A percentile compares a stretch with the other conserved stretches of the same genome.
Evolutionary conservation across 306 rosid genomes (phyloP).

Genomic region (Medicago lupulina): DNA sequence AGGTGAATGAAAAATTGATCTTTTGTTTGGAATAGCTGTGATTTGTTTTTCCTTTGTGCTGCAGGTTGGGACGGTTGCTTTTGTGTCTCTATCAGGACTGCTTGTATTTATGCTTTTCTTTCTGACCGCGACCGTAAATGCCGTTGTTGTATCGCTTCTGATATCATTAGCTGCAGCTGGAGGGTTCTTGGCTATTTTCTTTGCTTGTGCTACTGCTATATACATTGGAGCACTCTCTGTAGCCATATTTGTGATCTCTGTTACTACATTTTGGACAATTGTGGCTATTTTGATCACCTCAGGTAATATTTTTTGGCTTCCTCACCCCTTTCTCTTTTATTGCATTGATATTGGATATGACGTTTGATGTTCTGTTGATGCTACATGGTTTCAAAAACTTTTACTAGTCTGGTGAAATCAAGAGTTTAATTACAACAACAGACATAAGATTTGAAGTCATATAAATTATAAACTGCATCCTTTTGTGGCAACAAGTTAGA

Average conservation of each 20-base stretch:
- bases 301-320: conserved; percentile 57
- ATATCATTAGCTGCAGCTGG: conserved; percentile 89
- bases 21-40: conserved; percentile 8
- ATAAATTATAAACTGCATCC: conserved; percentile 26
- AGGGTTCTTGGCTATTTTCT: conserved; percentile 93
- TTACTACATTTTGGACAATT: conserved; percentile 62
- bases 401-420: conserved; percentile 21
- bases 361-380: conserved; percentile 33
- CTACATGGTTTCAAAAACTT: conserved; percentile 10
- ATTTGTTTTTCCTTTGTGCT: conserved; percentile 35
- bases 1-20: neutral
- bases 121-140: conserved; percentile 81
- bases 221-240: conserved; percentile 81
- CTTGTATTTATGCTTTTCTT: conserved; percentile 86
- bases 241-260: conserved; percentile 69
- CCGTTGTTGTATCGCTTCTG: conserved; percentile 69
- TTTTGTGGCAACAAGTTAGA: conserved; percentile 27
- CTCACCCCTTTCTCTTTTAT: conserved; percentile 32
- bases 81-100: conserved; percentile 76
- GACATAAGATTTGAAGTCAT: neutral
- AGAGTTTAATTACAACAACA: conserved; percentile 19
- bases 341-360: neutral
- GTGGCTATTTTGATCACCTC: conserved; percentile 70
- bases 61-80: conserved; percentile 78
- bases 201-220: conserved; percentile 66